Base-by-base conservation (phyloP, 257 asterid species). In the Striga asiatica region DNA sequence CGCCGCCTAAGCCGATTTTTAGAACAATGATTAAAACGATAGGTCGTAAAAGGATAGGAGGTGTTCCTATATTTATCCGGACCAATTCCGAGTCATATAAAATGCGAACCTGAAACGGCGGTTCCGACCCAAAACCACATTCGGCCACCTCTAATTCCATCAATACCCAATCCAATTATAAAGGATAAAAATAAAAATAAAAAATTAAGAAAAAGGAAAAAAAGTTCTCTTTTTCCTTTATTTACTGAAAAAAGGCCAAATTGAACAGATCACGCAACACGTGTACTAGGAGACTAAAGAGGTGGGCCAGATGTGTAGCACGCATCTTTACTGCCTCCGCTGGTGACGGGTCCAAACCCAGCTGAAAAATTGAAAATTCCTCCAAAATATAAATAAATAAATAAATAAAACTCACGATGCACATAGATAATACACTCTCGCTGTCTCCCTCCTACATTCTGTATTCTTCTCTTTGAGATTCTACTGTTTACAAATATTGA, bases 321-420 rank as follows among this genome's bases (percentile, higher is more conserved):
- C 29, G 22, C 35, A 28, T 19, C 23, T 32, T 46, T 8, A 64
- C 37, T 53, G 52, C 46, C 38, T 24, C 32, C 39, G 1, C 0
- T 14, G 50, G 72, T 69, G 65, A 58, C 50, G 35, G 49, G 52
- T 58, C 52, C 14, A 20, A 47, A 2, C 29, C 61, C 31, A 14
- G 49, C 50, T 37, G n/a, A n/a, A n/a, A n/a, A n/a, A n/a, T n/a
- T n/a, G n/a, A 37, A 60, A 53, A 43, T 43, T 45, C 31, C 61
- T 58, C 67, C 52, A 53, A 68, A 23, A 54, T 60, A 19, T n/a
- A n/a, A n/a, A n/a, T n/a, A n/a, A n/a, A n/a, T n/a, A n/a, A n/a
- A n/a, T n/a, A n/a, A n/a, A n/a, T n/a, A 37, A 58, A 45, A 25
- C 52, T 31, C 48, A 2, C 23, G 31, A 2, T 32, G 32, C 41